A percentile compares a stretch with the other conserved stretches of the same genome.
phyloP scores from a whole-genome alignment of 192 early-diverging fungal genomes.

The Lobosporangium transversale region DNA sequence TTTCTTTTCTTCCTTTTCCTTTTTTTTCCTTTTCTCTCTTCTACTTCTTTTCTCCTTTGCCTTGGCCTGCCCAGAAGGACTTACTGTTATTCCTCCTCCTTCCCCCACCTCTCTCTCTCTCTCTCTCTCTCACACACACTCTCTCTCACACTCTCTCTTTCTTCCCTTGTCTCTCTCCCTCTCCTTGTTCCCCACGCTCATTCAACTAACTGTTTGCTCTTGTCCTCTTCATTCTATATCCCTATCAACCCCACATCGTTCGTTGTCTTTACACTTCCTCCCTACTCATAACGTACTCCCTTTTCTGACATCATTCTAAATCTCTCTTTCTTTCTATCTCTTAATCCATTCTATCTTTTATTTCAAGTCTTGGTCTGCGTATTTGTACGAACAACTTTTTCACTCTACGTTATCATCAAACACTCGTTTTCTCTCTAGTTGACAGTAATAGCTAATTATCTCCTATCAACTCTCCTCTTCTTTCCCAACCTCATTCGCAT shows the following conservation, averaged over 20 bases:
- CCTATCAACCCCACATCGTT: too few relatives aligned
- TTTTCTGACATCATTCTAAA: conserved; percentile 31
- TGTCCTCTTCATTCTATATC: conserved; percentile 6
- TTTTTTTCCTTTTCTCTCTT: not conserved
- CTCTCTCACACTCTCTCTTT: conserved; percentile 1
- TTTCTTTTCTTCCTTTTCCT: not conserved
- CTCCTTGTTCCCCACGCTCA: too few relatives aligned
- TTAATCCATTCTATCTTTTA: conserved; percentile 29
- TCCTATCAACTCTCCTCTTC: not conserved
- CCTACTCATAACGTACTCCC: too few relatives aligned
- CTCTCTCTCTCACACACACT: conserved; percentile 4
- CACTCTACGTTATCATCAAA: too few relatives aligned
- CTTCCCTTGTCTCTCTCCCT: not conserved
- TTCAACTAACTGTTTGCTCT: too few relatives aligned
- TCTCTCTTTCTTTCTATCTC: conserved; percentile 26
- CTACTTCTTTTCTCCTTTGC: too few relatives aligned
- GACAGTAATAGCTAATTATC: too few relatives aligned
- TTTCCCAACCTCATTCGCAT: not conserved
- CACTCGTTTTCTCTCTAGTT: too few relatives aligned
- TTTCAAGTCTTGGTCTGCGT: not conserved
- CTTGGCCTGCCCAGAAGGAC: too few relatives aligned
- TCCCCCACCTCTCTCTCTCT: not conserved
- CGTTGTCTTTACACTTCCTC: too few relatives aligned
- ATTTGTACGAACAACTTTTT: not conserved
- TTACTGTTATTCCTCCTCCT: not conserved